These are phyloP conservation scores for Monosporascus sp. DNA, from an alignment of 2,329 filamentous ascomycete species.

Conservation along the genomic window DNA sequence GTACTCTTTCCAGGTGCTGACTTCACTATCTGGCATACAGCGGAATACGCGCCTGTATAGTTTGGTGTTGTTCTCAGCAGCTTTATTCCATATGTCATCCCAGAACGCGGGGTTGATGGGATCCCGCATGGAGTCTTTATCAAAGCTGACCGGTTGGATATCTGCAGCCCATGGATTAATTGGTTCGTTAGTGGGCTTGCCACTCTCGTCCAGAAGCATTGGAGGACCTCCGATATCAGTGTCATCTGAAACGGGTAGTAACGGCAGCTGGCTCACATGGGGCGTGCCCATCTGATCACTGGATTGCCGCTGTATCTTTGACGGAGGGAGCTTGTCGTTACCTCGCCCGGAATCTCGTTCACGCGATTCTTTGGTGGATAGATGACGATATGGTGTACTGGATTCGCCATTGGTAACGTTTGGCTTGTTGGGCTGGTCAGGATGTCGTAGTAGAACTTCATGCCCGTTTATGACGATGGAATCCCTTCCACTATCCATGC, in stretches of 20 bases:
- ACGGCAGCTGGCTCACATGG: slow-evolving; percentile 63
- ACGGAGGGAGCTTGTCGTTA: slow-evolving; percentile 52
- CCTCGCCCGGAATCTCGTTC: slow-evolving; percentile 28
- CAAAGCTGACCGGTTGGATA: slow-evolving; percentile 67
- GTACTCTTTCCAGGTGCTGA: slow-evolving; percentile 90
- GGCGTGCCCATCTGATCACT: slow-evolving; percentile 65
- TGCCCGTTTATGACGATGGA: slow-evolving; percentile 61
- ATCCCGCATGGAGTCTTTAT: slow-evolving; percentile 92
- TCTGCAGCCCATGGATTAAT: slow-evolving; percentile 58
- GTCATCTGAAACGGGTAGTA: slow-evolving; percentile 67
- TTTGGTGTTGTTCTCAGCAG: slow-evolving; percentile 92
- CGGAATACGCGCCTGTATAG: slow-evolving; percentile 91
- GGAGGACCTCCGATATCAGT: slow-evolving; percentile 76
- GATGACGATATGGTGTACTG: slow-evolving; percentile 1
- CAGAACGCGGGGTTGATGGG: slow-evolving; percentile 79
- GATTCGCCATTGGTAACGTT: slow-evolving; percentile 3
- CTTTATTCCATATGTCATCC: slow-evolving; percentile 79
- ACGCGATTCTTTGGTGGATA: slow-evolving; percentile 26
- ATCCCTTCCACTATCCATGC: slow-evolving; percentile 61
- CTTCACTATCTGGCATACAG: slow-evolving; percentile 94
- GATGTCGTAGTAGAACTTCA: slow-evolving; percentile 62
- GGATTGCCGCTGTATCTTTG: slow-evolving; percentile 52
- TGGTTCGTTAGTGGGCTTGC: slow-evolving; percentile 38
- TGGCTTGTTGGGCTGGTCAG: slow-evolving; percentile 1
- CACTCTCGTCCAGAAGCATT: slow-evolving; percentile 48